These are phyloP conservation scores for Trichocomaceae sp. DNA, from an alignment of 2,329 filamentous ascomycete genomes.

Conservation along the genomic window DNA sequence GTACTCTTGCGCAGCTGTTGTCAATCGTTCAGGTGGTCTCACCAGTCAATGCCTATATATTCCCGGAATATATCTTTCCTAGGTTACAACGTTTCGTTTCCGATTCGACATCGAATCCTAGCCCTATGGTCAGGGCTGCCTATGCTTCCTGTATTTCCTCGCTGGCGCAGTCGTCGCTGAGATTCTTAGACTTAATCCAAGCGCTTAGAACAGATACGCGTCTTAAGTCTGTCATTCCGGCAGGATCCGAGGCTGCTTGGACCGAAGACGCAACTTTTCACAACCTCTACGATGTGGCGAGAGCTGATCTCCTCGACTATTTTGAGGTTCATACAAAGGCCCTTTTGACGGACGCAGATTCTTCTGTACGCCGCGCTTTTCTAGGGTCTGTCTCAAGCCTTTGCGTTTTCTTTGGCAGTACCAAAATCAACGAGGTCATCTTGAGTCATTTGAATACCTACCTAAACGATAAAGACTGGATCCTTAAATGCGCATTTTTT, in stretches of 20 bases:
- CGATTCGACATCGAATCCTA: constrained; percentile 50
- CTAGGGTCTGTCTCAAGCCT: constrained; percentile 84
- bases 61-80: constrained; percentile 60
- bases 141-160: constrained; percentile 91
- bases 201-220: constrained; percentile 78
- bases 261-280: constrained; percentile 65
- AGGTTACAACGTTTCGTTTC: constrained; percentile 52
- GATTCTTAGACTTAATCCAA: constrained; percentile 85
- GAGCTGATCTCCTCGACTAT: constrained; percentile 70
- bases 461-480: constrained; percentile 93
- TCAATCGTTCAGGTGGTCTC: constrained; percentile 85
- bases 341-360: constrained; percentile 77
- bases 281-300: constrained; percentile 80
- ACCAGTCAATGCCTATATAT: constrained; percentile 61
- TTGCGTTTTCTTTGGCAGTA: constrained; percentile 89
- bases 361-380: constrained; percentile 83
- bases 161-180: constrained; percentile 74
- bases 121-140: constrained; percentile 71
- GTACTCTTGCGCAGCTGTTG: constrained; percentile 81
- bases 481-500: constrained; percentile 92
- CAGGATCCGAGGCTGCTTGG: constrained; percentile 64
- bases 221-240: constrained; percentile 68
- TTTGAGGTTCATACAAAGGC: constrained; percentile 87
- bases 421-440: constrained; percentile 92
- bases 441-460: constrained; percentile 96